Evolutionary conservation across 2,329 filamentous ascomycete genomes (phyloP).

Genomic region (Aspergillus flavus): DNA sequence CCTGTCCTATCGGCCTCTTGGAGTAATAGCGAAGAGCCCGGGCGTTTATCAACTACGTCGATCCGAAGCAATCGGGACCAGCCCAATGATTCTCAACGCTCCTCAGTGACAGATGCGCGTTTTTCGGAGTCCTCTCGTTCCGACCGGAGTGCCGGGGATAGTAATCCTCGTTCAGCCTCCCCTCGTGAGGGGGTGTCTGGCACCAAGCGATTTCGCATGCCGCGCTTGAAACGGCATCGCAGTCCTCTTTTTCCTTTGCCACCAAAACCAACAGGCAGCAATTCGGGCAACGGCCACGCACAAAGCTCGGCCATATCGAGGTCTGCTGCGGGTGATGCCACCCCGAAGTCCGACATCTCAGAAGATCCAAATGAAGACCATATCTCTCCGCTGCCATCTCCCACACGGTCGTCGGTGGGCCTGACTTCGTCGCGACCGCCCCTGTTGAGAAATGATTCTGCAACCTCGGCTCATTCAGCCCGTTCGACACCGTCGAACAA

Average conservation of each 20-base stretch:
- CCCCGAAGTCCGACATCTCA: constrained; percentile 27
- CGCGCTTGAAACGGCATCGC: constrained; percentile 74
- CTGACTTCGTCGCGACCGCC: constrained; percentile 50
- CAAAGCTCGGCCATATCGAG: constrained; percentile 20
- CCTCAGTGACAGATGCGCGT: constrained; percentile 65
- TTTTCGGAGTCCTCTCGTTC: constrained; percentile 88
- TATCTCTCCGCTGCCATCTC: constrained; percentile 49
- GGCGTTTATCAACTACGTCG: constrained; percentile 52
- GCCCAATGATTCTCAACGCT: constrained; percentile 62
- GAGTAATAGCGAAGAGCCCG: constrained; percentile 66
- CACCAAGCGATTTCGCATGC: constrained; percentile 78
- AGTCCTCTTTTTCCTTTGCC: constrained; percentile 86
- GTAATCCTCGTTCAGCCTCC: constrained; percentile 60
- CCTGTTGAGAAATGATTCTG: constrained; percentile 63
- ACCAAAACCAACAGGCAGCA: constrained; percentile 58
- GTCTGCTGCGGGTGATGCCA: constrained; percentile 24
- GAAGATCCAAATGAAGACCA: constrained; percentile 28
- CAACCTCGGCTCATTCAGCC: constrained; percentile 67
- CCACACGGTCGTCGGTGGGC: constrained; percentile 56
- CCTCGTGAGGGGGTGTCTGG: constrained; percentile 68
- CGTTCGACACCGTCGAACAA: constrained; percentile 58
- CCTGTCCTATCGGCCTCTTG: constrained; percentile 40
- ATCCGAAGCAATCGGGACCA: constrained; percentile 56
- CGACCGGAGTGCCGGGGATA: constrained; percentile 76
- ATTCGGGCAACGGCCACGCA: constrained; percentile 17